These are phyloP conservation scores for Penicillium manginii DNA, from an alignment of 495 filamentous ascomycete genomes.

Conservation along the genomic window DNA sequence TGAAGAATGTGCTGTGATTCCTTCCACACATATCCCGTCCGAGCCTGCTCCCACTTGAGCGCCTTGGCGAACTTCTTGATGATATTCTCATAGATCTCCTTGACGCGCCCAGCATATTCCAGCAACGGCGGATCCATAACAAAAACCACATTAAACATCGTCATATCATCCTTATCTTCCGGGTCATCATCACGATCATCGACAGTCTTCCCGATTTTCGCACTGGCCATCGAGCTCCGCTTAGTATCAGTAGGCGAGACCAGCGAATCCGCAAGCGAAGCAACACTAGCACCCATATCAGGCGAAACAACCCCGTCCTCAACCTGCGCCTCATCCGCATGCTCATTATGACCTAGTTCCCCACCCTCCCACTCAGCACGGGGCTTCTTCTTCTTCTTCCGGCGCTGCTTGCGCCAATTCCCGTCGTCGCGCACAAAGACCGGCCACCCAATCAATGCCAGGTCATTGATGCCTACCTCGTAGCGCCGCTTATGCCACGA, in stretches of 20 bases:
- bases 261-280: conserved; percentile 34
- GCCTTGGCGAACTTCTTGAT: conserved; percentile 88
- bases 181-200: conserved; percentile 46
- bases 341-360: conserved; percentile 47
- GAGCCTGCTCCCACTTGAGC: conserved; percentile 87
- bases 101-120: conserved; percentile 72
- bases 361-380: conserved; percentile 44
- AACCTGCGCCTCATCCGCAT: conserved; percentile 42
- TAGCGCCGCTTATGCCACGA: conserved; percentile 87
- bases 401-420: conserved; percentile 74
- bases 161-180: conserved; percentile 70
- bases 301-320: conserved; percentile 38
- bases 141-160: conserved; percentile 97
- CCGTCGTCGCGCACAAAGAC: conserved; percentile 87
- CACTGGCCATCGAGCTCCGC: conserved; percentile 44
- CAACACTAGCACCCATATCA: conserved; percentile 29
- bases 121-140: conserved; percentile 78
- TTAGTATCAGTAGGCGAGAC: conserved; percentile 38
- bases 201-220: conserved; percentile 33
- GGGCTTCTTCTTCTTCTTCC: conserved; percentile 61
- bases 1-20: conserved; percentile 78
- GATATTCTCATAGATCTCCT: conserved; percentile 83
- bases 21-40: conserved; percentile 83
- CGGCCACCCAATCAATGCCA: conserved; percentile 85
- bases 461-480: conserved; percentile 81